These are phyloP conservation scores for Bolboschoenoplectus hybrid DNA, from an alignment of 202 grass and related monocot genomes.

Conservation along the genomic window DNA sequence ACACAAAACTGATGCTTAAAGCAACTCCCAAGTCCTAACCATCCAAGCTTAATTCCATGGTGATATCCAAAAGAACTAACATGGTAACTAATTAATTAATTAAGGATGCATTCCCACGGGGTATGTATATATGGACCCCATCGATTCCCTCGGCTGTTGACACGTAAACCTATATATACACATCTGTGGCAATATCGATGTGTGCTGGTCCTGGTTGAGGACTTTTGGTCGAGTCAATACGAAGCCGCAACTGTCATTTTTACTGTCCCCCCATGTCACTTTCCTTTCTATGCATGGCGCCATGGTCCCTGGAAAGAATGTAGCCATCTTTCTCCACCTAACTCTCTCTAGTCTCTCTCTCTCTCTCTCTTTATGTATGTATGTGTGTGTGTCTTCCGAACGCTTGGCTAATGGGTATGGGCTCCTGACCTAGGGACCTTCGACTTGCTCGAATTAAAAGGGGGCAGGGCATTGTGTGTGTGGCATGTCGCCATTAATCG, in stretches of 20 bases:
- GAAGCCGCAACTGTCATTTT: too few relatives aligned
- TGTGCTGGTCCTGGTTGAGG: too few relatives aligned
- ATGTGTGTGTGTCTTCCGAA: not conserved
- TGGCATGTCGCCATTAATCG: constrained; percentile 8
- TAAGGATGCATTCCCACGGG: too few relatives aligned
- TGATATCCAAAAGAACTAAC: not conserved
- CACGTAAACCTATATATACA: not conserved
- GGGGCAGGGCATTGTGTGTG: not conserved
- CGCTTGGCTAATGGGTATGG: constrained; percentile 5
- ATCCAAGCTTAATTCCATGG: not conserved
- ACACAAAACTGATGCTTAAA: not conserved
- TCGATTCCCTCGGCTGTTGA: not conserved
- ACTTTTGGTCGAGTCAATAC: too few relatives aligned
- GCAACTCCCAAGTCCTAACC: not conserved
- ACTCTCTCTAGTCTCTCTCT: not conserved
- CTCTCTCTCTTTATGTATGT: too few relatives aligned
- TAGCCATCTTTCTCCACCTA: not conserved
- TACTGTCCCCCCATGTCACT: not conserved
- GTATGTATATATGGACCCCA: too few relatives aligned
- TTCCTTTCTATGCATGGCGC: not conserved
- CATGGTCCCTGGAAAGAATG: constrained; percentile 4
- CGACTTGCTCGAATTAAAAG: not conserved
- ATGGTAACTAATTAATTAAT: too few relatives aligned
- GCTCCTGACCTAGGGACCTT: not conserved
- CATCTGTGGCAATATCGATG: too few relatives aligned